Evolutionary conservation across 371 early-diverging fungal species (phyloP), one percentile per base, ranked within the genome.

Genomic region (Funneliformis caledonium): DNA sequence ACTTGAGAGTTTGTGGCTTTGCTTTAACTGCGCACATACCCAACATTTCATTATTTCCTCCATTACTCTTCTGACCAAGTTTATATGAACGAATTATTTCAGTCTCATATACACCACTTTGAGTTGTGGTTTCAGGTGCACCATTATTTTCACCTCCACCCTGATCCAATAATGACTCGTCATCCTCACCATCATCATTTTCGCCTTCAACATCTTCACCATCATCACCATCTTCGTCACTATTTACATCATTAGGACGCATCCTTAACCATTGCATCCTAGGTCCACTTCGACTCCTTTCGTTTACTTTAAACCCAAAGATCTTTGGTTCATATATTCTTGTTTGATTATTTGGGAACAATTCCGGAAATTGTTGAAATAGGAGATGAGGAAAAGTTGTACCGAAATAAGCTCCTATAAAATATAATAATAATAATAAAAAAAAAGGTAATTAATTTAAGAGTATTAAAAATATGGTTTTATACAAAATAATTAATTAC

Each of bases 321-420:
- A 96, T 89, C 56, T 85, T 88, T 70, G 95, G 95, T 45, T 89
- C 88, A 86, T 95, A 96, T 19, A 91, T 87, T 16, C 76, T 81
- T 5, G 56, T 61, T 16, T 72, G 81, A 10, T 50, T 65, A 42
- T 72, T 65, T 12, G 64, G 86, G 62, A 31, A 82, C 68, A 14
- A 94, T 94, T 96, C 91, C 42, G 96, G 93, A 84, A 92, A 95
- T 11, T 90, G 90, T 78, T 95, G 88, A 82, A 98, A 92, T 64
- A 99, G 87, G 65, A 99, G 88, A 85, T 97, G 95, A 26, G 96
- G 93, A 86, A 99, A 97, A 6, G 98, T 95, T 10, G 95, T 93
- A n/a, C 99, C 98, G 88, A 98, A 99, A 84, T 93, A 95, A 56
- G 98, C 97, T 76, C 99, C 91, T 93, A 84, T 65, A 67, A n/a